A percentile compares a stretch with the other conserved stretches of the same genome.
Evolutionary conservation across 257 asterid species (phyloP).

Genomic region (Capsicum baccatum): DNA sequence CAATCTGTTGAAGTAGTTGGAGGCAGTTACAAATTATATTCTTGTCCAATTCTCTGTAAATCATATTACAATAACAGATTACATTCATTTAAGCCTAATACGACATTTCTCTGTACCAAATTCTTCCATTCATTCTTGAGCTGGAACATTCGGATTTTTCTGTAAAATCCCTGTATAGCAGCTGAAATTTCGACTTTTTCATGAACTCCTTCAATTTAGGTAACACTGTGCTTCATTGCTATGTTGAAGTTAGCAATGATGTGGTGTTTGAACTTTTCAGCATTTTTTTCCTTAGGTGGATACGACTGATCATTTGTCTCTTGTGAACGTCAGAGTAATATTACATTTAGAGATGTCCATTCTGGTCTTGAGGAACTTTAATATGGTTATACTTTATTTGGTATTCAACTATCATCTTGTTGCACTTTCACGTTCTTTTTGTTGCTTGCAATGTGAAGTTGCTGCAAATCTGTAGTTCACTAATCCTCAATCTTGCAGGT

Average conservation of each 20-base stretch:
- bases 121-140: background rate
- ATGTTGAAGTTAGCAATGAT: conserved; percentile 10
- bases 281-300: background rate
- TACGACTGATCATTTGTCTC: background rate
- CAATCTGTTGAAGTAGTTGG: conserved; percentile 5
- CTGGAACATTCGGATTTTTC: background rate
- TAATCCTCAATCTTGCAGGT: conserved; percentile 52
- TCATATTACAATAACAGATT: background rate
- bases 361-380: background rate
- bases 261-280: background rate
- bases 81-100: background rate
- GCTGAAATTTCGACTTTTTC: background rate
- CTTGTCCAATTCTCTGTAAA: background rate
- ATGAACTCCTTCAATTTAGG: background rate
- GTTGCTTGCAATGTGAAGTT: background rate
- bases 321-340: background rate
- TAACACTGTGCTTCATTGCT: background rate
- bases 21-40: background rate
- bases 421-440: background rate
- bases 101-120: background rate
- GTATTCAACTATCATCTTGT: conserved; percentile 17
- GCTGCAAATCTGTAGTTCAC: conserved; percentile 13
- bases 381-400: background rate
- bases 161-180: background rate
- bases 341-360: background rate